A percentile compares a stretch with the other conserved stretches of the same genome.
Conservation (phyloP, 2,329 filamentous ascomycete species). For the Pseudogymnoascus sp. region DNA sequence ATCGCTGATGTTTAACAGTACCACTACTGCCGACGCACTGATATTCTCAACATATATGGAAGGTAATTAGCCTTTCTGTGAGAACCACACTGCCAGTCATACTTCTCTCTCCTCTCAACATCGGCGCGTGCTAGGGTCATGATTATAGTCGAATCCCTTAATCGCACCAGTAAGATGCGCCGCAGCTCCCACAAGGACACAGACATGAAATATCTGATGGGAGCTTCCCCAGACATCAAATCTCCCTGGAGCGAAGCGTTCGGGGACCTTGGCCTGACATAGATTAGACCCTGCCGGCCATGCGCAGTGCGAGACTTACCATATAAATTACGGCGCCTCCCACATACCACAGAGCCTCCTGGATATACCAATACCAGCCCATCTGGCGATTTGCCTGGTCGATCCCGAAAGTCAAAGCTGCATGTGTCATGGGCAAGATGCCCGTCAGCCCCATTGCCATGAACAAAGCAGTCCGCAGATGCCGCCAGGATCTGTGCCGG, state of each 20-base stretch:
- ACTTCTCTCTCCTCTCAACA: slow-evolving; percentile 4
- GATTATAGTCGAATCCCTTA: neutral
- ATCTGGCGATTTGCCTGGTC: neutral
- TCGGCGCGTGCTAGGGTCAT: neutral
- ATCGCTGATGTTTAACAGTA: neutral
- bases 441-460: neutral
- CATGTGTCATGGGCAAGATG: slow-evolving; percentile 1
- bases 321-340: neutral
- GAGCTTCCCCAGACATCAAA: neutral
- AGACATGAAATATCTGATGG: neutral
- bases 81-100: neutral
- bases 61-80: neutral
- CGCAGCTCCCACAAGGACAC: neutral
- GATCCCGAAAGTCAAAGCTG: neutral
- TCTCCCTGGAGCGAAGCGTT: neutral
- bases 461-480: neutral
- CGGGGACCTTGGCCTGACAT: neutral
- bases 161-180: neutral
- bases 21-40: neutral
- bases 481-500: slow-evolving; percentile 2
- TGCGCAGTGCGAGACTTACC: neutral
- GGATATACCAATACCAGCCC: slow-evolving; percentile 2
- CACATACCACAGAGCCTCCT: neutral
- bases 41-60: neutral
- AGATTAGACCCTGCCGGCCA: neutral